Percentiles rank a stretch among this genome's conserved stretches.
These are phyloP conservation scores for Murraya paniculata DNA, from an alignment of 345 rosid species.

Conservation along the genomic window DNA sequence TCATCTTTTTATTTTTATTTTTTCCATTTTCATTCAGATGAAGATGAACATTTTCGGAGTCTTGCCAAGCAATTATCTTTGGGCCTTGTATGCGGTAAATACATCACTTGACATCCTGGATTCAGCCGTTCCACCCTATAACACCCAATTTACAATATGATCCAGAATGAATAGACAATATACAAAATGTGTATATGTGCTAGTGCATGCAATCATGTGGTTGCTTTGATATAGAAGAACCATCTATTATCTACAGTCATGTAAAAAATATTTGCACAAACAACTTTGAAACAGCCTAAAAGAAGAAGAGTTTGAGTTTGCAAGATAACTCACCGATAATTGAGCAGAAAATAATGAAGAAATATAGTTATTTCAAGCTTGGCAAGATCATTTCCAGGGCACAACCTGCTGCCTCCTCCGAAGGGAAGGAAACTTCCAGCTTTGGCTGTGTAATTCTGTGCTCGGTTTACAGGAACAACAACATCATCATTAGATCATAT, in stretches of 20 bases:
- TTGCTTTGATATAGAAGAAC: too few species aligned
- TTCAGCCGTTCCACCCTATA: conserved; percentile 42
- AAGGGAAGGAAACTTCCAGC: conserved; percentile 79
- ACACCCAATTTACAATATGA: background rate
- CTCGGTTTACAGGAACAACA: conserved; percentile 1
- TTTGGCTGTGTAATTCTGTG: conserved; percentile 50
- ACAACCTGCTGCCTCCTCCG: conserved; percentile 76
- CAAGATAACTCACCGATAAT: conserved; percentile 41
- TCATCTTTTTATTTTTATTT: too few species aligned
- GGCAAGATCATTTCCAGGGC: conserved; percentile 91
- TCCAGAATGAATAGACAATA: too few species aligned
- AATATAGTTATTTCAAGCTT: conserved; percentile 77
- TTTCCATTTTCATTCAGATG: background rate
- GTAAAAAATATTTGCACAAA: background rate
- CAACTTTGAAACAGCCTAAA: background rate
- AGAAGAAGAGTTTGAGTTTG: too few species aligned
- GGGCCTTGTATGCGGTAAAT: conserved; percentile 63
- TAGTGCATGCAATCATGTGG: too few species aligned
- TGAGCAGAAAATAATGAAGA: conserved; percentile 78
- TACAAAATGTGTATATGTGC: too few species aligned
- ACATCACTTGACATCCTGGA: conserved; percentile 30
- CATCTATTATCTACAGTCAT: too few species aligned
- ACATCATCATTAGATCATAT: background rate
- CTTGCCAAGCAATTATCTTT: conserved; percentile 58
- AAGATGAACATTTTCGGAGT: conserved; percentile 23